Percentiles rank a stretch among this genome's conserved stretches.
These are phyloP conservation scores for Vitis labrusca DNA, from an alignment of 164 flowering plant species.

Conservation along the genomic window DNA sequence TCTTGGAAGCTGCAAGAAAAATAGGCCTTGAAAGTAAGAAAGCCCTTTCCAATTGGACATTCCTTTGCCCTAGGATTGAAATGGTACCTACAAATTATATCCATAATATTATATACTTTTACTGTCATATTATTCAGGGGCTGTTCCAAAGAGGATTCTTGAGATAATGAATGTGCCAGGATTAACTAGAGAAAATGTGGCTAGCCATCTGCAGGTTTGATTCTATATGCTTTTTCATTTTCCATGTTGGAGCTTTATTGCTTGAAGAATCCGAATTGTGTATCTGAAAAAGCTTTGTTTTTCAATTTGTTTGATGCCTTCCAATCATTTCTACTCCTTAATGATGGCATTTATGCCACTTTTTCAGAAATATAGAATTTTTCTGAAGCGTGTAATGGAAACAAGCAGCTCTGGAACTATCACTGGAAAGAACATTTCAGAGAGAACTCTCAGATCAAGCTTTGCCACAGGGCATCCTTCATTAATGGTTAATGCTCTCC, in stretches of 20 bases:
- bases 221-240: not conserved
- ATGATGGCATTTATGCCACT: not conserved
- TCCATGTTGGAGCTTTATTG: too few relatives aligned
- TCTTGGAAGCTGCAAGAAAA: slow-evolving; percentile 10
- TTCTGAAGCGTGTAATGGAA: slow-evolving; percentile 23
- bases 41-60: not conserved
- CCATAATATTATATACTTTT: too few relatives aligned
- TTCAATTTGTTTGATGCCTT: too few relatives aligned
- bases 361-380: slow-evolving; percentile 36
- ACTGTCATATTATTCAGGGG: not conserved
- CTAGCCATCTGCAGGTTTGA: slow-evolving; percentile 20
- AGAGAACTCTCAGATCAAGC: slow-evolving; percentile 12
- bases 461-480: slow-evolving; percentile 18
- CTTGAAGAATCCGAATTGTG: too few relatives aligned
- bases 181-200: slow-evolving; percentile 12
- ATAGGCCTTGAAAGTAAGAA: slow-evolving; percentile 13
- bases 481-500: not conserved
- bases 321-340: too few relatives aligned
- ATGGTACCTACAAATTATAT: too few relatives aligned
- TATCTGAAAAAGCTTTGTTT: too few relatives aligned
- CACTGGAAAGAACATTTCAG: not conserved
- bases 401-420: not conserved
- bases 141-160: slow-evolving; percentile 18
- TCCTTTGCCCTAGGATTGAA: too few relatives aligned
- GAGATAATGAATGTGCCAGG: slow-evolving; percentile 15